Evolutionary conservation across 2,329 filamentous ascomycete species (phyloP).

Genomic region (Fonsecaea pedrosoi): DNA sequence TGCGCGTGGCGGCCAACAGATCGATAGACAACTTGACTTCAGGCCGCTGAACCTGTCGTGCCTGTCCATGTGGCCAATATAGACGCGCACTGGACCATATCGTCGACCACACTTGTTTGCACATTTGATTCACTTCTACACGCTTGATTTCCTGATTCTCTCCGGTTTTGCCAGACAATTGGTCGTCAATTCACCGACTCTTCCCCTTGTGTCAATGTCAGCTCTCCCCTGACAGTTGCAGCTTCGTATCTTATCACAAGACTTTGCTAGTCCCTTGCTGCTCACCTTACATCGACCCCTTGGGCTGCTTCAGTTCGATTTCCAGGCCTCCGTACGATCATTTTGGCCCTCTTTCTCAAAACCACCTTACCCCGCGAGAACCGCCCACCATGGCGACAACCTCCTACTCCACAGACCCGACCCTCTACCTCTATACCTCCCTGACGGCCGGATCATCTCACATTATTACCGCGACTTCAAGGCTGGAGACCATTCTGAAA

Average conservation of each 20-base stretch:
- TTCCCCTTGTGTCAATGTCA: constrained; percentile 4
- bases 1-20: background rate
- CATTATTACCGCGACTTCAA: constrained; percentile 93
- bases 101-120: background rate
- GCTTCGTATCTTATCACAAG: constrained; percentile 17
- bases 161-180: background rate
- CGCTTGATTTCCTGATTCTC: background rate
- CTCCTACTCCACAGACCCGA: constrained; percentile 60
- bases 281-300: background rate
- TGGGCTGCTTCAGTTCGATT: background rate
- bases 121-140: background rate
- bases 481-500: constrained; percentile 93
- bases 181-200: background rate
- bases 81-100: background rate
- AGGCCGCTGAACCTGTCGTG: background rate
- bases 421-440: constrained; percentile 94
- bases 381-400: constrained; percentile 31
- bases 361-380: background rate
- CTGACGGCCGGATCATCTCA: constrained; percentile 94
- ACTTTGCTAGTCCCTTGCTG: background rate
- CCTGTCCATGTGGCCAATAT: background rate
- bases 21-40: background rate
- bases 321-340: background rate
- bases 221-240: background rate
- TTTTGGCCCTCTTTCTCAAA: constrained; percentile 10